Conservation (phyloP, 441 rosid species). For the Populus hybrid region DNA sequence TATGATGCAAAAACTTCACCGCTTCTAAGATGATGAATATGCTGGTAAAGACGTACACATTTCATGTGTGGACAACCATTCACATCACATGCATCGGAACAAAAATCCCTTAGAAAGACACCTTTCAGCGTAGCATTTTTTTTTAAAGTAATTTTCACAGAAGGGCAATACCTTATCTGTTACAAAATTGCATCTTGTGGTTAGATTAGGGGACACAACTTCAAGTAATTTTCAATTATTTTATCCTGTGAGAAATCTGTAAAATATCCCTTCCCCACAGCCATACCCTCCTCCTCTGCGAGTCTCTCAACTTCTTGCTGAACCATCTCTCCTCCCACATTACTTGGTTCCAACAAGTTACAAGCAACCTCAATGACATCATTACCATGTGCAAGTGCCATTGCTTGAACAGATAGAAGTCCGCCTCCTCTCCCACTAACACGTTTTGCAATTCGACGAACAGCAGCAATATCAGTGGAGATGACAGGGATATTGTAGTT, state of each 20-base stretch:
- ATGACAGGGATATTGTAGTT: conserved; percentile 75
- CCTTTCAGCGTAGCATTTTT: not conserved
- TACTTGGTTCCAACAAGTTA: conserved; percentile 70
- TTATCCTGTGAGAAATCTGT: conserved; percentile 63
- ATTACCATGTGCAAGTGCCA: conserved; percentile 74
- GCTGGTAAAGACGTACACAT: not conserved
- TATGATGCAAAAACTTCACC: not conserved
- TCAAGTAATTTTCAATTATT: conserved; percentile 46
- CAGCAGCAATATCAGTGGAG: conserved; percentile 46
- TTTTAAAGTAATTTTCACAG: not conserved
- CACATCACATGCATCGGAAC: not conserved
- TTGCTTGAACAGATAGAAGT: conserved; percentile 73
- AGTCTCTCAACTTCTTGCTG: conserved; percentile 66
- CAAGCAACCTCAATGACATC: conserved; percentile 76
- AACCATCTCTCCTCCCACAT: conserved; percentile 67
- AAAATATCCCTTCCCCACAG: conserved; percentile 72
- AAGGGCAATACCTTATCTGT: not conserved
- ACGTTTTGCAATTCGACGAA: conserved; percentile 56
- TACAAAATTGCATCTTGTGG: conserved; percentile 8
- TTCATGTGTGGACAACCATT: not conserved
- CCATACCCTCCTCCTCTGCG: conserved; percentile 51
- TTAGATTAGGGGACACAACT: conserved; percentile 19
- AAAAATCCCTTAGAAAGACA: not conserved
- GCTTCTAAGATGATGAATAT: not conserved
- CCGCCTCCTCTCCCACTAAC: conserved; percentile 82